Conservation (phyloP, 129 eudicot species). For the Tagetes erecta region DNA sequence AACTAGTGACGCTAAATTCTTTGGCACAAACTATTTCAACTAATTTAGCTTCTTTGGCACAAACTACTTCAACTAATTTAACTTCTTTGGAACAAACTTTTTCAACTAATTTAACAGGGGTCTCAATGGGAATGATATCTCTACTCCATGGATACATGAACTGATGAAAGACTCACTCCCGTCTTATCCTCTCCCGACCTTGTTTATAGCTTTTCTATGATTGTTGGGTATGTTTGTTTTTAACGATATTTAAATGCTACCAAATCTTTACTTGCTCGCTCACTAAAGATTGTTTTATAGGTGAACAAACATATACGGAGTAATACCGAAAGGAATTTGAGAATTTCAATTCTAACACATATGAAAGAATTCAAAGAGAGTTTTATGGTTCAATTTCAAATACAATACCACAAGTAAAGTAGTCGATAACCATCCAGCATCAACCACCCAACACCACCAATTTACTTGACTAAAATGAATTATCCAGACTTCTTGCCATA, state of each 20-base stretch:
- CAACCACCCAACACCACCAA: slow-evolving; percentile 10
- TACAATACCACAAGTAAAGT: slow-evolving; percentile 22
- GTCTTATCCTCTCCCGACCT: no score
- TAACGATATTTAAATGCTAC: background rate
- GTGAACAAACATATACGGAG: slow-evolving; percentile 20
- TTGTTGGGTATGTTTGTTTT: no score
- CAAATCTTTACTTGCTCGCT: slow-evolving; percentile 14
- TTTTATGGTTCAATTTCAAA: slow-evolving; percentile 21
- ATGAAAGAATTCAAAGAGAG: slow-evolving; percentile 34
- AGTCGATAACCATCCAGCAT: slow-evolving; percentile 5
- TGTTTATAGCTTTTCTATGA: no score
- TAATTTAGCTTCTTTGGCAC: no score
- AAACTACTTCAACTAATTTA: no score
- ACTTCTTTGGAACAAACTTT: no score
- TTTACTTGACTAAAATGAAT: slow-evolving; percentile 9
- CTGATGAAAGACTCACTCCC: no score
- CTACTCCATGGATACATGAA: no score
- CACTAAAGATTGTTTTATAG: slow-evolving; percentile 3
- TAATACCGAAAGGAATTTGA: slow-evolving; percentile 14
- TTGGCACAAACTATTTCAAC: no score
- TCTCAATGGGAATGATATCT: no score
- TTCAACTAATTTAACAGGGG: no score
- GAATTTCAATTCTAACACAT: background rate
- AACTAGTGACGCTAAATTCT: no score
- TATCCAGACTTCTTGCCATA: slow-evolving; percentile 51